Percentiles rank a stretch among this genome's conserved stretches.
phyloP scores from a whole-genome alignment of 2,329 filamentous ascomycete species.

The Pseudocercospora musae region DNA sequence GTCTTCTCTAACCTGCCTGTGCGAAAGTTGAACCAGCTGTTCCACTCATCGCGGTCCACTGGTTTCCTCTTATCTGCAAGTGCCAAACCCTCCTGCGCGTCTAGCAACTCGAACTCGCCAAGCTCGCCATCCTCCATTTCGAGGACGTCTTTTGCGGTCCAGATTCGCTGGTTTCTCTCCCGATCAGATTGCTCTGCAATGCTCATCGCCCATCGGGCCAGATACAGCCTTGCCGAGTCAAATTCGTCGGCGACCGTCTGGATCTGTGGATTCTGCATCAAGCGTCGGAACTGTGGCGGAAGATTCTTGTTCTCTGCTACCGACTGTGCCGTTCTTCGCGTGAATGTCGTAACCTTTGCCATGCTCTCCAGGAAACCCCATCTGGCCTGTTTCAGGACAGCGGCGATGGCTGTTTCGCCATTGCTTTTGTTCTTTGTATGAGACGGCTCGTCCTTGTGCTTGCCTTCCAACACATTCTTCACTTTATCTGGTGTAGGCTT shows the following conservation, averaged over 20 bases:
- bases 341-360: conserved; percentile 96
- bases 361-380: conserved; percentile 98
- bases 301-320: conserved; percentile 87
- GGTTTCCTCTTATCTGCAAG: conserved; percentile 73
- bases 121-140: conserved; percentile 93
- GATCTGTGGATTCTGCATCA: conserved; percentile 89
- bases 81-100: conserved; percentile 70
- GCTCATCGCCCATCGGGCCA: conserved; percentile 97
- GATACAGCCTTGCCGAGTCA: conserved; percentile 89
- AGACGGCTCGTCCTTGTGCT: conserved; percentile 37
- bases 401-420: conserved; percentile 80
- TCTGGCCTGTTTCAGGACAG: conserved; percentile 87
- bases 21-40: conserved; percentile 75
- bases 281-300: conserved; percentile 78
- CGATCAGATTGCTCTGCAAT: conserved; percentile 95
- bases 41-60: conserved; percentile 83
- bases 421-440: conserved; percentile 38
- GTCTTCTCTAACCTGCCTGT: conserved; percentile 76
- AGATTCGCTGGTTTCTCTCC: conserved; percentile 81
- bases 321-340: conserved; percentile 84
- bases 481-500: conserved; percentile 52
- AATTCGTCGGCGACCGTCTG: conserved; percentile 96
- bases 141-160: conserved; percentile 87
- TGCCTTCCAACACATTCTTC: conserved; percentile 41
- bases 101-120: conserved; percentile 91